A percentile compares a stretch with the other conserved stretches of the same genome.
phyloP scores from a whole-genome alignment of 495 filamentous ascomycete genomes.

The Penicillium tannophilum region DNA sequence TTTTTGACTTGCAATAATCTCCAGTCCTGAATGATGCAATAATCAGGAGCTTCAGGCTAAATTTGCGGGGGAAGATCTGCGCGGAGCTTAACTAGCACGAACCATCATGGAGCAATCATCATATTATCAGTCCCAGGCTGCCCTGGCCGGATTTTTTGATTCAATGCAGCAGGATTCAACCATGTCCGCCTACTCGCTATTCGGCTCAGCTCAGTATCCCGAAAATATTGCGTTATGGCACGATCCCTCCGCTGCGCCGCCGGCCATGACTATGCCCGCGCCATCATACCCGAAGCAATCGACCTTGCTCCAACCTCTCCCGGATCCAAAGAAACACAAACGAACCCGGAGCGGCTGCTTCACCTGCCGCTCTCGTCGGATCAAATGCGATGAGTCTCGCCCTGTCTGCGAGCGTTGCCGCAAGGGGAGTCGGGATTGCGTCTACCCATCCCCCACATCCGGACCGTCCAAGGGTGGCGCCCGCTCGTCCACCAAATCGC shows the following conservation, averaged over 20 bases:
- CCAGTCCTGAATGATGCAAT: constrained; percentile 20
- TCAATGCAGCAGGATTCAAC: constrained; percentile 31
- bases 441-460: constrained; percentile 72
- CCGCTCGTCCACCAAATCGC: constrained; percentile 47
- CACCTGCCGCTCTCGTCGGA: constrained; percentile 84
- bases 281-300: constrained; percentile 36
- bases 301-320: constrained; percentile 32
- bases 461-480: constrained; percentile 40
- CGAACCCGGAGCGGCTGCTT: constrained; percentile 93
- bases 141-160: constrained; percentile 36
- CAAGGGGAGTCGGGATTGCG: constrained; percentile 82
- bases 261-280: constrained; percentile 25
- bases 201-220: constrained; percentile 41
- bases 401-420: constrained; percentile 87
- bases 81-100: constrained; percentile 9
- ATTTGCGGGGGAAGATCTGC: constrained; percentile 14
- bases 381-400: constrained; percentile 90
- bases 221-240: constrained; percentile 50
- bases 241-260: constrained; percentile 31
- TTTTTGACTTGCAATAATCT: too few relatives aligned
- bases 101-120: constrained; percentile 36
- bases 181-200: constrained; percentile 40
- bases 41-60: constrained; percentile 14
- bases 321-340: constrained; percentile 88
- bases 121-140: constrained; percentile 36